Base-by-base conservation (phyloP, 257 asterid species). In the Coffea canephora region DNA sequence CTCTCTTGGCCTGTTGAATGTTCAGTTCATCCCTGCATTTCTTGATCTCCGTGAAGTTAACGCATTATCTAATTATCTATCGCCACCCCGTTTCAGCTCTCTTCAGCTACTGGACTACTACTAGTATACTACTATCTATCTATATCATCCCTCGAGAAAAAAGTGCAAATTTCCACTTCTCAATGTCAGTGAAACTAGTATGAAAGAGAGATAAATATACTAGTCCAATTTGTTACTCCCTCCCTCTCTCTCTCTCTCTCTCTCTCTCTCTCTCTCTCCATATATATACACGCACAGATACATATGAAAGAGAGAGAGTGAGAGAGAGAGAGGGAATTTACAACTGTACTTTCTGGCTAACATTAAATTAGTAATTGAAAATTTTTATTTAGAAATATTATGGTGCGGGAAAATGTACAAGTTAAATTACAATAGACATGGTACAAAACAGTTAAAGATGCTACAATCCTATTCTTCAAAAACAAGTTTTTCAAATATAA, bases 31-130 rank as follows among this genome's bases (percentile, higher is more conserved):
- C 82, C 76, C 86, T 71, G 81, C 75, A 49, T 69, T 84, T 87
- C 88, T 88, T 82, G 90, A 84, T 89, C 84, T 41, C 81, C 76
- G 91, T 78, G 90, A 84, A 82, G 83, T 81, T 36, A 78, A 73
- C 76, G 77, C 80, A 43, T 36, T 39, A 68, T 36, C 64, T 27
- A 73, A 43, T 36, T 39, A 68, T 36, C 64, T 27, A 73, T 84
- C 52, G 76, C 48, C 80, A 85, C 46, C 84, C 69, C 89, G 64
- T 69, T 54, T 86, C 81, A 81, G 74, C 69, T 74, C 69, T 67
- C 73, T 71, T 77, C 62, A 48, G 54, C 76, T 27, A 62, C 78
- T 55, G 18, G 66, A 59, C 11, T 59, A 52, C 59, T 52, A 7
- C 3, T 5, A 50, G 14, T 8, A 15, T 19, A 8, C 34, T 23